Evolutionary conservation across 768 basidiomycete species (phyloP), one percentile per base, ranked within the genome.

Genomic region (Leucogyrophana mollusca): DNA sequence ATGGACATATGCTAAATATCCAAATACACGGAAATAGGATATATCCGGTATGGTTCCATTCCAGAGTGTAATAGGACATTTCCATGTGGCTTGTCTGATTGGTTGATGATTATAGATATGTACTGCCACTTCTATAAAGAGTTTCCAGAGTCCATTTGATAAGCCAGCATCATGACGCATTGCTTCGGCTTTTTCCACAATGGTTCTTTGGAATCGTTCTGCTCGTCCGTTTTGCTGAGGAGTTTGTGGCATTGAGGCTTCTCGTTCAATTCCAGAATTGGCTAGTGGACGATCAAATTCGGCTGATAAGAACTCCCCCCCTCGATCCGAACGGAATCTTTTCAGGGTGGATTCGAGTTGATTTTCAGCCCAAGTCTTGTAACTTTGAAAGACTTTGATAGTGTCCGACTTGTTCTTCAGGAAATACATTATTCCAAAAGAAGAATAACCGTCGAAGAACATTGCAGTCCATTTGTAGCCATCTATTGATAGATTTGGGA

Each of bases 181-280:
- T 0, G 64, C 55, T 1, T 58, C 54, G 0, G 53, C 57, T 22
- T 49, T 41, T 10, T 65, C 55, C 10, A 59, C 44, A 1, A 59
- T 44, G 0, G 61, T 66, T 2, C 61, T 54, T 25, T 66, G 66
- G 9, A 60, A 55, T 0, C 57, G 34, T 41, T 68, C 61, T 2
- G 64, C 59, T 11, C 63, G 43, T 9, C 61, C 56, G 40, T 67
- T 68, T 34, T 64, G 59, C 21, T 61, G 52, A 0, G 62, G 60
- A 3, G 57, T 56, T n/a, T 59, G 13, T 7, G 38, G 46, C 10
- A 43, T 40, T 6, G 59, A 57, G 10, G 18, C 3, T 27, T 50
- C 33, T 2, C 44, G 47, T 2, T 14, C 34, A 4, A 46, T 55
- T 0, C 56, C 50, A 17, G 18, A 38, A 0, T 10, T 13, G 2